Evolutionary conservation across 2,329 filamentous ascomycete genomes (phyloP).

Genomic region (Beauveria varroae): DNA sequence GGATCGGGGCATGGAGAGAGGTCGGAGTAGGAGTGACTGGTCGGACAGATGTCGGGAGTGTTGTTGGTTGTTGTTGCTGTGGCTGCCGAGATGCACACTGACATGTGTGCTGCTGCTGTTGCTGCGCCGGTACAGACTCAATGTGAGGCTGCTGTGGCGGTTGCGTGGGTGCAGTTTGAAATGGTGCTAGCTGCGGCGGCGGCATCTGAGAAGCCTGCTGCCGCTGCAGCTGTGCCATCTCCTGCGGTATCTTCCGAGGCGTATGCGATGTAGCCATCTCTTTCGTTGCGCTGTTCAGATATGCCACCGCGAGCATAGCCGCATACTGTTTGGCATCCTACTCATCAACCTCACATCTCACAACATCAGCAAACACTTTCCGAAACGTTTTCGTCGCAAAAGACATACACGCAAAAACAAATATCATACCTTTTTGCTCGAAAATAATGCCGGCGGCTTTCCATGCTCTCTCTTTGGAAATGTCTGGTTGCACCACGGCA

Average conservation of each 20-base stretch:
- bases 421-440: slow-evolving; percentile 35
- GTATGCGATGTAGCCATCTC: not conserved
- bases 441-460: slow-evolving; percentile 28
- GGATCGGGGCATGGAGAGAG: not conserved
- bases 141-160: too few species aligned
- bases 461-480: slow-evolving; percentile 18
- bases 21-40: not conserved
- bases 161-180: not conserved
- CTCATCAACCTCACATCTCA: not conserved
- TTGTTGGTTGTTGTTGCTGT: not conserved
- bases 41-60: not conserved
- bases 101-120: too few species aligned
- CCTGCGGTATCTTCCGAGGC: not conserved
- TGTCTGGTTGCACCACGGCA: slow-evolving; percentile 15
- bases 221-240: not conserved
- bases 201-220: not conserved
- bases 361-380: not conserved
- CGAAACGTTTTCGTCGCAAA: not conserved
- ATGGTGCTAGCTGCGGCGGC: not conserved
- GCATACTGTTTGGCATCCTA: slow-evolving; percentile 45
- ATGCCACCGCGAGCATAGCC: slow-evolving; percentile 39
- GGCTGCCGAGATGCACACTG: too few species aligned
- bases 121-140: too few species aligned
- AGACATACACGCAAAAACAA: too few species aligned
- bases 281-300: slow-evolving; percentile 22